Conservation (phyloP, 768 basidiomycete species). For the Chalciporus sphaerocephalus region DNA sequence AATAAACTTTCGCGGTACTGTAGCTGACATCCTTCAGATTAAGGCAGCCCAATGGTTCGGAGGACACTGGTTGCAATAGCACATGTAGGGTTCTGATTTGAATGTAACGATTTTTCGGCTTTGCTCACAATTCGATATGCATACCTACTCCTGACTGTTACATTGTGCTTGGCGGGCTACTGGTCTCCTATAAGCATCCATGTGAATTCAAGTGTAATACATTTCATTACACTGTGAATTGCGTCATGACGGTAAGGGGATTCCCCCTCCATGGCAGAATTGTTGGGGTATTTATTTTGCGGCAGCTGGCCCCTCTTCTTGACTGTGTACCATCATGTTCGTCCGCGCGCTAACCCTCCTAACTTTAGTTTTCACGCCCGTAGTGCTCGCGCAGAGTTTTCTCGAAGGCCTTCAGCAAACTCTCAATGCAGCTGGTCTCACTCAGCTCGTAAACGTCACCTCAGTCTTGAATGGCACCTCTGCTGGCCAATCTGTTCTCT, state of each 20-base stretch:
- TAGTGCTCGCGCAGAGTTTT: conserved; percentile 31
- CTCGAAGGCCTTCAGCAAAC: conserved; percentile 33
- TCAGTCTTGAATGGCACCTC: conserved; percentile 41
- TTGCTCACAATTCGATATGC: no score
- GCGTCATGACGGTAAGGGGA: conserved; percentile 21
- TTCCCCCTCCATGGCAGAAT: background rate
- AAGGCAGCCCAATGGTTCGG: no score
- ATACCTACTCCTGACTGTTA: no score
- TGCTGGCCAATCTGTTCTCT: conserved; percentile 42
- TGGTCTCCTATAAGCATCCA: conserved; percentile 1
- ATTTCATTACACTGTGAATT: conserved; percentile 22
- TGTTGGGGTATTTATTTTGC: background rate
- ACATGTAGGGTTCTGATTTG: no score
- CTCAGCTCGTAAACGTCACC: conserved; percentile 38
- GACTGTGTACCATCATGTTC: conserved; percentile 18
- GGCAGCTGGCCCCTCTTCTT: background rate
- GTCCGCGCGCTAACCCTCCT: background rate
- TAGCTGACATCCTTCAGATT: no score
- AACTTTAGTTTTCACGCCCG: conserved; percentile 24
- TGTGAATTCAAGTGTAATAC: conserved; percentile 3
- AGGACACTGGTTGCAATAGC: no score
- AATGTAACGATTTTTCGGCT: no score
- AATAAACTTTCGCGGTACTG: no score
- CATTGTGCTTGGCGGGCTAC: background rate
- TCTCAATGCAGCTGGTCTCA: conserved; percentile 39